These are phyloP conservation scores for Plantago elongata DNA, from an alignment of 257 asterid species.

Conservation along the genomic window DNA sequence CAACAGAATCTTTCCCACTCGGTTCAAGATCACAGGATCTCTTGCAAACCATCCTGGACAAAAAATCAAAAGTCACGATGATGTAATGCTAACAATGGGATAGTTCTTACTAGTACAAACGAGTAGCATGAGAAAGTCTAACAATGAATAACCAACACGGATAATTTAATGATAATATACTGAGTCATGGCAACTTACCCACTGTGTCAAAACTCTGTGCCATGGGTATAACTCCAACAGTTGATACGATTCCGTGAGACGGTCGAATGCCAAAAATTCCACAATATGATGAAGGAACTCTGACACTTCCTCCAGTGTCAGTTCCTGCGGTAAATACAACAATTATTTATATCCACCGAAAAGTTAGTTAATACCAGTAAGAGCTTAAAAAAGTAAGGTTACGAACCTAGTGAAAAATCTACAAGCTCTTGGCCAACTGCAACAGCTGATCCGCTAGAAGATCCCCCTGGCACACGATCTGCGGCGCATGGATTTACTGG, in stretches of 20 bases:
- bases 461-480: constrained; percentile 93
- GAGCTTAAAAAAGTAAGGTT: not conserved
- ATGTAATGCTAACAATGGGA: not conserved
- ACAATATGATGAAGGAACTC: constrained; percentile 91
- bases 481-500: constrained; percentile 75
- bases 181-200: constrained; percentile 36
- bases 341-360: constrained; percentile 6
- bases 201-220: constrained; percentile 91
- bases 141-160: not conserved
- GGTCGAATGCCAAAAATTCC: constrained; percentile 86
- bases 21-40: constrained; percentile 60
- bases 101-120: not conserved
- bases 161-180: not conserved
- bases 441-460: constrained; percentile 96
- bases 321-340: constrained; percentile 49
- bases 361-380: not conserved
- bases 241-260: constrained; percentile 72
- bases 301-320: constrained; percentile 89
- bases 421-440: constrained; percentile 71
- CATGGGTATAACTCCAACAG: constrained; percentile 72
- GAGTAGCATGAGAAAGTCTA: not conserved
- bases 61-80: constrained; percentile 2
- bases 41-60: constrained; percentile 86
- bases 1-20: constrained; percentile 61
- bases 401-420: constrained; percentile 76